Percentiles rank a stretch among this genome's conserved stretches.
Evolutionary conservation across 805 yeast species (phyloP).

Genomic region (Yarrowia osloensis): DNA sequence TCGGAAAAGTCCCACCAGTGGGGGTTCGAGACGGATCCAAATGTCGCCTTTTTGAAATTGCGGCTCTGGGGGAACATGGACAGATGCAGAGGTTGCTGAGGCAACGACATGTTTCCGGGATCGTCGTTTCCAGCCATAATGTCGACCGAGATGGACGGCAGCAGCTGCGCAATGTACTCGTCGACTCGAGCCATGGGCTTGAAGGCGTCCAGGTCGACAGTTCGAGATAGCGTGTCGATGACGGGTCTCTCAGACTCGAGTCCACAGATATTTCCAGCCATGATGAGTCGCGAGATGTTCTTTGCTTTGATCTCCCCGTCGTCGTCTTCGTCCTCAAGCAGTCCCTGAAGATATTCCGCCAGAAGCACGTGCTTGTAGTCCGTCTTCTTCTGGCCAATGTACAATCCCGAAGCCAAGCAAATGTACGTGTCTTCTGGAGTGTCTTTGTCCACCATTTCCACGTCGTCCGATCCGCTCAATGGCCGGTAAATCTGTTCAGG

Average conservation of each 20-base stretch:
- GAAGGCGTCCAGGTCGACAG: slow-evolving; percentile 5
- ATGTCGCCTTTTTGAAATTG: slow-evolving; percentile 46
- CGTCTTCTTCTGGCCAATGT: slow-evolving; percentile 49
- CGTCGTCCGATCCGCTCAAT: not conserved
- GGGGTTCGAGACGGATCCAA: slow-evolving; percentile 69
- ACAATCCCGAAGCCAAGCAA: slow-evolving; percentile 77
- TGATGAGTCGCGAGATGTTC: not conserved
- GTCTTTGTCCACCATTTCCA: not conserved
- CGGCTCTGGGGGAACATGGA: slow-evolving; percentile 61
- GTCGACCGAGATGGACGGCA: slow-evolving; percentile 64
- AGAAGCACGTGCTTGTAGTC: slow-evolving; percentile 52
- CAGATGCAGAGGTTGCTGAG: slow-evolving; percentile 87
- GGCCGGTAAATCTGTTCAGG: slow-evolving; percentile 42
- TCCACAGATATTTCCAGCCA: slow-evolving; percentile 15
- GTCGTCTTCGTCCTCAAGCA: slow-evolving; percentile 45
- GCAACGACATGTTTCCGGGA: slow-evolving; percentile 80
- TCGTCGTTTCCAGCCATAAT: slow-evolving; percentile 84
- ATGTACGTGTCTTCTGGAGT: slow-evolving; percentile 43
- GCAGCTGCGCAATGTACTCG: slow-evolving; percentile 55
- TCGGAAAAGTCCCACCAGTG: slow-evolving; percentile 63
- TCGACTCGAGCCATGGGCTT: slow-evolving; percentile 50
- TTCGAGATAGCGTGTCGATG: not conserved
- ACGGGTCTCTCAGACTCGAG: slow-evolving; percentile 5
- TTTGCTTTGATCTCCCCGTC: not conserved
- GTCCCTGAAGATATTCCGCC: slow-evolving; percentile 72